Conservation (phyloP, 1,284 basidiomycete genomes). For the Ganoderma boninense region DNA sequence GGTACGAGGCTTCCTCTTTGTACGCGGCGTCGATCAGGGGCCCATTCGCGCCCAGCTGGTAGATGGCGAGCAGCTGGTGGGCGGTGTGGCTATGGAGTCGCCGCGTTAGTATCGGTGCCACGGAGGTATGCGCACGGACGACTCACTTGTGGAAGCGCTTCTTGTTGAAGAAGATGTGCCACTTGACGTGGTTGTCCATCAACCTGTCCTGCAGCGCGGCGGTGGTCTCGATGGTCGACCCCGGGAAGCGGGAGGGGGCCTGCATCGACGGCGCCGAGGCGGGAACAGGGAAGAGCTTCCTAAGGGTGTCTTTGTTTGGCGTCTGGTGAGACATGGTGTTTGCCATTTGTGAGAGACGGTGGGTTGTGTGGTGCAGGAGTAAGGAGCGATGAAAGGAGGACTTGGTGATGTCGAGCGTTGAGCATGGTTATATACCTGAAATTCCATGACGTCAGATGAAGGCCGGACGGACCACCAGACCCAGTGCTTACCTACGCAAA, state of each 20-base stretch:
- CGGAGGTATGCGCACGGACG: background rate
- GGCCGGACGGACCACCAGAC: background rate
- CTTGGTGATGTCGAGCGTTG: background rate
- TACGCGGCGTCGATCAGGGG: conserved; percentile 53
- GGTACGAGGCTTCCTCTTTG: conserved; percentile 48
- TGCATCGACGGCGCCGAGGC: conserved; percentile 15
- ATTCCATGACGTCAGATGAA: background rate
- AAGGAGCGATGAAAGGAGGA: background rate
- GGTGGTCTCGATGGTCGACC: conserved; percentile 56
- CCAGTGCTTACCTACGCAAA: background rate
- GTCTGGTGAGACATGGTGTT: conserved; percentile 5
- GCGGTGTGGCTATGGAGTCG: conserved; percentile 52
- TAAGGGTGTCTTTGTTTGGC: conserved; percentile 15
- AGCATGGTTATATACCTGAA: background rate
- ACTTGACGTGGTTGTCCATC: conserved; percentile 62
- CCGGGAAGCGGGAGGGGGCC: conserved; percentile 50
- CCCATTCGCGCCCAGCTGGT: conserved; percentile 54
- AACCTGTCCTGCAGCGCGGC: conserved; percentile 52
- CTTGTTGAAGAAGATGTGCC: conserved; percentile 72
- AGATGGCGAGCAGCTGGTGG: conserved; percentile 60
- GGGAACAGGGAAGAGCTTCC: conserved; percentile 30
- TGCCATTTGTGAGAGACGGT: background rate
- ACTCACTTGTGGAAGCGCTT: conserved; percentile 62
- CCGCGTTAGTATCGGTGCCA: background rate
- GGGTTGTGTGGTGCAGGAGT: background rate